A percentile compares a stretch with the other conserved stretches of the same genome.
Evolutionary conservation across 257 asterid genomes (phyloP).

Genomic region (Solanum commersonii): DNA sequence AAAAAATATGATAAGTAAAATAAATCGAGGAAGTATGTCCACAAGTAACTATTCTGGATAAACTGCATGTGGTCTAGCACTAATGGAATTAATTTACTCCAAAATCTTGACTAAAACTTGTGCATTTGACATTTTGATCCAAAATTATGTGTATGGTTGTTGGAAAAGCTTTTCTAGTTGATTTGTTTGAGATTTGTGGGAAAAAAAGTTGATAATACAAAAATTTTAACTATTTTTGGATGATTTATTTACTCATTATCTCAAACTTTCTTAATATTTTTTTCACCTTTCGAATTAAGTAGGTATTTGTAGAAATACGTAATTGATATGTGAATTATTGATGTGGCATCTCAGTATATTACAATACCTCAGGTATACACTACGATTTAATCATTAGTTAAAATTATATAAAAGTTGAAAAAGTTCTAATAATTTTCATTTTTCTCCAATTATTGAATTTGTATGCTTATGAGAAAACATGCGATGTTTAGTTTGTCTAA

Average conservation of each 20-base stretch:
- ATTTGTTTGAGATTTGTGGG: not conserved
- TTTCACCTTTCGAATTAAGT: not conserved
- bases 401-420: not conserved
- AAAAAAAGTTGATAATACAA: not conserved
- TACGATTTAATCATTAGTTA: not conserved
- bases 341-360: not conserved
- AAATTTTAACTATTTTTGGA: not conserved
- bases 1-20: not conserved
- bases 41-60: not conserved
- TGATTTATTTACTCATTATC: not conserved
- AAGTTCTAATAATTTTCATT: no score
- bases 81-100: not conserved
- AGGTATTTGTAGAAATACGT: not conserved
- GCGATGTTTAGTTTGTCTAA: no score
- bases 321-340: not conserved
- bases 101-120: not conserved
- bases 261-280: not conserved
- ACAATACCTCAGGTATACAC: not conserved
- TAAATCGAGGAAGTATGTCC: not conserved
- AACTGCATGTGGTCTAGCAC: not conserved
- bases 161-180: not conserved
- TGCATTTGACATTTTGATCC: not conserved
- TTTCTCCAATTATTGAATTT: no score
- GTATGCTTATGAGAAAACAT: no score
- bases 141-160: not conserved